phyloP scores from a whole-genome alignment of 2,329 filamentous ascomycete species.

The Periconia macrospinosa region DNA sequence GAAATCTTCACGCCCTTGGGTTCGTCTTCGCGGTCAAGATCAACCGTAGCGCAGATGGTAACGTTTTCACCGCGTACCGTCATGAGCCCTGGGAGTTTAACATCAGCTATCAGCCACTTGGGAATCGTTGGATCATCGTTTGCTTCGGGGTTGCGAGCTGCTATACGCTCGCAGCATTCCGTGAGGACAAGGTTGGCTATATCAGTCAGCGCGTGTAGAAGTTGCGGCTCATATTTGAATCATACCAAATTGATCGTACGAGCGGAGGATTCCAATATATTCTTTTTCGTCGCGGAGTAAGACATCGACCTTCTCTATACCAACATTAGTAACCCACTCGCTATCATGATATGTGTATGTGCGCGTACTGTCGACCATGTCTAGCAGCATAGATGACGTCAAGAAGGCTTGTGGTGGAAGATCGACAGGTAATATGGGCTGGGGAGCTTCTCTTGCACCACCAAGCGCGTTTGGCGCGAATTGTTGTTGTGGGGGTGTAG shows the following conservation, averaged over 20 bases:
- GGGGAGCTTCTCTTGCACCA: slow-evolving; percentile 24
- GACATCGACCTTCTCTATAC: slow-evolving; percentile 87
- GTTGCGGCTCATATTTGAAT: not conserved
- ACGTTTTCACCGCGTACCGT: slow-evolving; percentile 96
- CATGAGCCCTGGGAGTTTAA: slow-evolving; percentile 82
- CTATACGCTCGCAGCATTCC: slow-evolving; percentile 87
- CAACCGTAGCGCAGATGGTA: slow-evolving; percentile 91
- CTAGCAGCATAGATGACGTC: slow-evolving; percentile 90
- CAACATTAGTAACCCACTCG: slow-evolving; percentile 17
- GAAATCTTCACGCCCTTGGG: slow-evolving; percentile 72
- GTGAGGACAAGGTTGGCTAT: slow-evolving; percentile 93
- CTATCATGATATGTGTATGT: not conserved
- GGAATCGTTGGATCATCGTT: slow-evolving; percentile 23
- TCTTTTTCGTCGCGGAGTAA: slow-evolving; percentile 92
- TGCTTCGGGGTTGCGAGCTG: slow-evolving; percentile 57
- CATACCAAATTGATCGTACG: slow-evolving; percentile 96
- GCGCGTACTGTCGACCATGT: slow-evolving; percentile 85
- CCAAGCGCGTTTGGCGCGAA: slow-evolving; percentile 31
- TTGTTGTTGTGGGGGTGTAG: slow-evolving; percentile 56
- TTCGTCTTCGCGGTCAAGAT: slow-evolving; percentile 93
- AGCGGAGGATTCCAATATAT: slow-evolving; percentile 86
- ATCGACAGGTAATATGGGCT: slow-evolving; percentile 33
- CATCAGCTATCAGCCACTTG: slow-evolving; percentile 74
- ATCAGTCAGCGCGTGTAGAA: slow-evolving; percentile 9
- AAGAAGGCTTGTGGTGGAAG: slow-evolving; percentile 97